A percentile compares a stretch with the other conserved stretches of the same genome.
Evolutionary conservation across 2,329 filamentous ascomycete genomes (phyloP).

Genomic region (Sarocladiaceae sp.): DNA sequence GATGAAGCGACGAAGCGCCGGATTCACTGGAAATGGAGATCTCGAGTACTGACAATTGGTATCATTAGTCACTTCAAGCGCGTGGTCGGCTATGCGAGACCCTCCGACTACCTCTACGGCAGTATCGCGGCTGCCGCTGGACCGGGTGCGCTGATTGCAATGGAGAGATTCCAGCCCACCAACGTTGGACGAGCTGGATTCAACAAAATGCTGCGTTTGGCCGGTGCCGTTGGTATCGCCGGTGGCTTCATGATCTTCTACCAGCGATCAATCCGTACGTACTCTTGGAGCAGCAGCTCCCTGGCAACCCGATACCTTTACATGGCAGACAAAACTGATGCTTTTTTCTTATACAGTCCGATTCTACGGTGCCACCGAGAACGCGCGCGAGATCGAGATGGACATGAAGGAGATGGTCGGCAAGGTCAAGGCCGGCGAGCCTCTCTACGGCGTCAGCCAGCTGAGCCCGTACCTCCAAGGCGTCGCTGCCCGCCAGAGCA

Average conservation of each 20-base stretch:
- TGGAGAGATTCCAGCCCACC: constrained; percentile 82
- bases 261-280: constrained; percentile 73
- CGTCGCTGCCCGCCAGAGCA: constrained; percentile 83
- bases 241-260: constrained; percentile 85
- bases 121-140: constrained; percentile 61
- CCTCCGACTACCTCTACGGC: constrained; percentile 74
- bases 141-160: constrained; percentile 66
- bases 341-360: constrained; percentile 53
- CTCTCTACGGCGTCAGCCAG: constrained; percentile 76
- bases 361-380: constrained; percentile 94
- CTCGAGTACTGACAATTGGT: constrained; percentile 16
- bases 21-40: constrained; percentile 11
- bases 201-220: constrained; percentile 73
- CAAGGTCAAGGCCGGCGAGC: constrained; percentile 87
- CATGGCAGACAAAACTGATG: no score
- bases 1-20: not conserved
- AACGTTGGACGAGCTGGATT: constrained; percentile 79
- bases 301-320: not conserved
- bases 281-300: no score
- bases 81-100: constrained; percentile 79
- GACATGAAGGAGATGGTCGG: constrained; percentile 98
- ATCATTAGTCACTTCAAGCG: constrained; percentile 76
- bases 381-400: constrained; percentile 84
- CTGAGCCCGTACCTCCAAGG: constrained; percentile 89
- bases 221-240: constrained; percentile 62